Evolutionary conservation across 345 rosid genomes (phyloP).

Genomic region (Populus euphratica): DNA sequence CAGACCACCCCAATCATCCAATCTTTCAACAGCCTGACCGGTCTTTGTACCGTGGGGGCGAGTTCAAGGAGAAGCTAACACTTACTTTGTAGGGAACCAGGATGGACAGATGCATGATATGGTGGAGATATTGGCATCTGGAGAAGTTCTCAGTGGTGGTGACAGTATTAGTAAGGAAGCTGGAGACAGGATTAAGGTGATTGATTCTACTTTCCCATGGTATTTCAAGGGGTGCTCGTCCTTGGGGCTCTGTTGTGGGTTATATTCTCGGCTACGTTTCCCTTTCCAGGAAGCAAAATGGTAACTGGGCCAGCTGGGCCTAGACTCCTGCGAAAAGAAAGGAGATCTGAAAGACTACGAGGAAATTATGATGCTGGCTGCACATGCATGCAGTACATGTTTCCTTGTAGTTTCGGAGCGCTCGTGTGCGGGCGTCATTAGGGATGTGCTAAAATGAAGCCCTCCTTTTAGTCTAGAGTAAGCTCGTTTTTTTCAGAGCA

Average conservation of each 20-base stretch:
- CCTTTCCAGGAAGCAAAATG: constrained; percentile 44
- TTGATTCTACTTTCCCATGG: constrained; percentile 37
- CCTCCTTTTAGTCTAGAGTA: neutral
- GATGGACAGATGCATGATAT: constrained; percentile 83
- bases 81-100: constrained; percentile 76
- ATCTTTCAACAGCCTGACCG: constrained; percentile 69
- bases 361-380: neutral
- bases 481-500: neutral
- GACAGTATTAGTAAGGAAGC: constrained; percentile 1
- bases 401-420: neutral
- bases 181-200: constrained; percentile 12
- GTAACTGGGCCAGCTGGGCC: constrained; percentile 43
- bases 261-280: constrained; percentile 61
- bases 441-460: neutral
- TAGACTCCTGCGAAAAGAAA: constrained; percentile 47
- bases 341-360: constrained; percentile 38
- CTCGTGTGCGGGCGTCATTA: neutral
- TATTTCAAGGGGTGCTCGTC: constrained; percentile 60
- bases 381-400: neutral
- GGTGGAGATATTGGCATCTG: constrained; percentile 75
- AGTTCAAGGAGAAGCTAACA: constrained; percentile 73
- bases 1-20: constrained; percentile 53
- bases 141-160: constrained; percentile 53
- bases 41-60: constrained; percentile 85
- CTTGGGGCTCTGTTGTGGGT: constrained; percentile 60